A percentile compares a stretch with the other conserved stretches of the same genome.
phyloP scores from a whole-genome alignment of 108 stramenopile species.

The Schizochytrium sp. region DNA sequence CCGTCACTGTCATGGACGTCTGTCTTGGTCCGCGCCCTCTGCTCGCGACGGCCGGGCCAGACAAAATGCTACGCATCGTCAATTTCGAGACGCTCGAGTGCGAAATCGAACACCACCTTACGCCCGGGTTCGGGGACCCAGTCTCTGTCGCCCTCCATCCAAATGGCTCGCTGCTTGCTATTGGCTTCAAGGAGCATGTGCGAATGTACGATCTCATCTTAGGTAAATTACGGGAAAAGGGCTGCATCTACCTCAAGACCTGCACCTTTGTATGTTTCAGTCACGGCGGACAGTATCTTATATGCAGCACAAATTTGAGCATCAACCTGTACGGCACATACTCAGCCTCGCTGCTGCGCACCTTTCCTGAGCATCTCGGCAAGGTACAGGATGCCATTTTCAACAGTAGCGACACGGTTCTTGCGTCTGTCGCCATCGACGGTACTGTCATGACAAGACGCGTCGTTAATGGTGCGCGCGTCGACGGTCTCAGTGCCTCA shows the following conservation, averaged over 20 bases:
- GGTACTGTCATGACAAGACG: not conserved
- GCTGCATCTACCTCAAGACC: not conserved
- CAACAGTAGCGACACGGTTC: not conserved
- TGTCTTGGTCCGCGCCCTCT: conserved; percentile 17
- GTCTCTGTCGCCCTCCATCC: conserved; percentile 23
- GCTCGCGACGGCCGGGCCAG: conserved; percentile 16
- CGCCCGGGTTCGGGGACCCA: conserved; percentile 20
- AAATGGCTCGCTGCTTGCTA: not conserved
- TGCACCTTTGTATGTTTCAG: not conserved
- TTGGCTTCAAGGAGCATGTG: conserved; percentile 23
- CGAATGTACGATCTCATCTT: conserved; percentile 21
- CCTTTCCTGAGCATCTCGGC: conserved; percentile 7
- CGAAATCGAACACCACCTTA: conserved; percentile 20
- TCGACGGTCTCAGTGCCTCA: not conserved
- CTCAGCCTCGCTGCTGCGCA: conserved; percentile 6
- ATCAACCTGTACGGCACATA: not conserved
- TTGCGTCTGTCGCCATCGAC: not conserved
- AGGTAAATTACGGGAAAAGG: not conserved
- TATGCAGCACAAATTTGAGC: not conserved
- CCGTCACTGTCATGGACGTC: not conserved
- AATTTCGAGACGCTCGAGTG: conserved; percentile 26
- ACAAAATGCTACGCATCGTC: conserved; percentile 25
- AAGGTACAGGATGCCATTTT: not conserved
- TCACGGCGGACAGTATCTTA: not conserved
- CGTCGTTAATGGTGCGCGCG: not conserved